A percentile compares a stretch with the other conserved stretches of the same genome.
Evolutionary conservation across 306 rosid species (phyloP).

Genomic region (Vigna reflexopilosa): DNA sequence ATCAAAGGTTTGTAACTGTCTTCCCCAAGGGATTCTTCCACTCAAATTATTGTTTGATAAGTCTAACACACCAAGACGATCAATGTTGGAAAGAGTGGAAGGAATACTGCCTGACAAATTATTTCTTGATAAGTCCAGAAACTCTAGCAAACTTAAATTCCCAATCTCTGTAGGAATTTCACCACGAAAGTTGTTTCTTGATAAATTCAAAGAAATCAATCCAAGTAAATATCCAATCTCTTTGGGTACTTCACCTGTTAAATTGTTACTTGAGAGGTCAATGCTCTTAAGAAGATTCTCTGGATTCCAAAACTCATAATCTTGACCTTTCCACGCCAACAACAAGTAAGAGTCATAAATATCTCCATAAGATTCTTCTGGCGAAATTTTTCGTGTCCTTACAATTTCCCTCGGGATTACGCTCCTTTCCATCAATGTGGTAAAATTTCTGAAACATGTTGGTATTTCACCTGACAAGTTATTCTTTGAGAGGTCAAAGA

Average conservation of each 20-base stretch:
- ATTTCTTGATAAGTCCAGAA: conserved; percentile 42
- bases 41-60: conserved; percentile 6
- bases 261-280: background rate
- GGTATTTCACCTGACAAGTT: too few relatives aligned
- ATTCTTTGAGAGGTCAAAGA: too few relatives aligned
- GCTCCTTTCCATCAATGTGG: too few relatives aligned
- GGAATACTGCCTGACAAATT: conserved; percentile 23
- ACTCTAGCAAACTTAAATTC: background rate
- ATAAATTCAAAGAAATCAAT: conserved; percentile 5
- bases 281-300: background rate
- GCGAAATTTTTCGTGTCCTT: too few relatives aligned
- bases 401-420: too few relatives aligned
- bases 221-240: background rate
- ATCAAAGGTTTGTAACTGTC: conserved; percentile 23
- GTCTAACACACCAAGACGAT: background rate
- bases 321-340: conserved; percentile 12
- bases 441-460: too few relatives aligned
- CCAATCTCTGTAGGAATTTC: conserved; percentile 33
- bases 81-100: conserved; percentile 15
- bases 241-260: background rate
- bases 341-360: too few relatives aligned
- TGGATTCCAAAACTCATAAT: conserved; percentile 42
- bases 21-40: conserved; percentile 32
- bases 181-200: conserved; percentile 36
- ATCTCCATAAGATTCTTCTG: rapidly evolving